These are phyloP conservation scores for Hypoxylon rickii DNA, from an alignment of 495 filamentous ascomycete genomes.

Conservation along the genomic window DNA sequence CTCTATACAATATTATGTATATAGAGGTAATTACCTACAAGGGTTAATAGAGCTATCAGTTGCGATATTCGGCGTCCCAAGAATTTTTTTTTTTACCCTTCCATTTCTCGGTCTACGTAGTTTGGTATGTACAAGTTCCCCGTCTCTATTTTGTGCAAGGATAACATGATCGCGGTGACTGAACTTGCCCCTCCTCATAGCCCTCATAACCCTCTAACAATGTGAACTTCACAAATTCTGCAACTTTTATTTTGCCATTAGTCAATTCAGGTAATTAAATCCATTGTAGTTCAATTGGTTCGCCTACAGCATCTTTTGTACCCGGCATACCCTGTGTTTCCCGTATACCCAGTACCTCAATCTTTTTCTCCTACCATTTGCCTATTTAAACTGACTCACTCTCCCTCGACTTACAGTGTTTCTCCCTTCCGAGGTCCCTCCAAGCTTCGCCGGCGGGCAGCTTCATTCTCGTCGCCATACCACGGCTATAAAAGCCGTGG, in stretches of 20 bases:
- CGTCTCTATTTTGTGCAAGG: background rate
- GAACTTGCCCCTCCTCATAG: constrained; percentile 30
- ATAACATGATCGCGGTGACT: constrained; percentile 28
- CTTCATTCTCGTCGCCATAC: constrained; percentile 30
- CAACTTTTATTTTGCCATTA: constrained; percentile 7
- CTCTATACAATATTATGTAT: no score
- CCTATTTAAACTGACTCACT: constrained; percentile 21
- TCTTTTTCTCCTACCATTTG: constrained; percentile 4
- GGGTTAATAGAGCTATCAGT: constrained; percentile 10
- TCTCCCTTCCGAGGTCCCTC: constrained; percentile 22
- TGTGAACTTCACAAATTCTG: constrained; percentile 25
- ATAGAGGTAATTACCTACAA: constrained; percentile 18
- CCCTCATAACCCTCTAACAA: constrained; percentile 25
- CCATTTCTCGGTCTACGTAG: constrained; percentile 12
- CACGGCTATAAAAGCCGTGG: constrained; percentile 37
- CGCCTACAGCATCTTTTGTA: background rate
- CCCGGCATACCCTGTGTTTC: background rate
- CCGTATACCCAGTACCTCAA: background rate
- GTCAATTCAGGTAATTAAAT: constrained; percentile 30
- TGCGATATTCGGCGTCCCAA: constrained; percentile 33
- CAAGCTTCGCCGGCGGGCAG: constrained; percentile 28
- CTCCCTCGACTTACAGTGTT: constrained; percentile 5
- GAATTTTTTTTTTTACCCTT: constrained; percentile 27
- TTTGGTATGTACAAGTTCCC: constrained; percentile 8
- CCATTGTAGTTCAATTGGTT: constrained; percentile 21